Percentiles rank a stretch among this genome's conserved stretches.
phyloP scores from a whole-genome alignment of 2,329 filamentous ascomycete species.

The Clathrospora elynae region DNA sequence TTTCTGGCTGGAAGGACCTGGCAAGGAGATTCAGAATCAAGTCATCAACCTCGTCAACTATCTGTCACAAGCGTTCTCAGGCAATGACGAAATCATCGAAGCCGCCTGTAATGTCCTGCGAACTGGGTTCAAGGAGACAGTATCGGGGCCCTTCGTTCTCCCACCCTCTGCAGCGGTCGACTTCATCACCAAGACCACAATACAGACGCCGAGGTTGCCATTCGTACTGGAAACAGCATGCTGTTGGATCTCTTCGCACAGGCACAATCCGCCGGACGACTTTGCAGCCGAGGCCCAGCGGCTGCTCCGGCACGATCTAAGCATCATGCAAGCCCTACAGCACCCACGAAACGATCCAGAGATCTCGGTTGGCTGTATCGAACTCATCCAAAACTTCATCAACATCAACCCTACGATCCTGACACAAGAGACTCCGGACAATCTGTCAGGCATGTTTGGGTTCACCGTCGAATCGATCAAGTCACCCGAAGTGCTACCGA shows the following conservation, averaged over 20 bases:
- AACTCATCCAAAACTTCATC: slow-evolving; percentile 70
- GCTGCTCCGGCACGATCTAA: slow-evolving; percentile 64
- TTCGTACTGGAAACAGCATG: slow-evolving; percentile 73
- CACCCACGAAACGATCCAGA: slow-evolving; percentile 70
- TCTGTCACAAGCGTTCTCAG: slow-evolving; percentile 60
- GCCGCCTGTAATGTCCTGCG: slow-evolving; percentile 72
- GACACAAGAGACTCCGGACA: slow-evolving; percentile 62
- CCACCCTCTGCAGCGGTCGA: slow-evolving; percentile 67
- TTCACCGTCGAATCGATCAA: slow-evolving; percentile 73
- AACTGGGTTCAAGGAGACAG: slow-evolving; percentile 74
- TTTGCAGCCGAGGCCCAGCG: slow-evolving; percentile 37
- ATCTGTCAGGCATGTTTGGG: slow-evolving; percentile 69
- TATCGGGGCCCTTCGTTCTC: slow-evolving; percentile 78
- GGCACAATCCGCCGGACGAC: slow-evolving; percentile 51
- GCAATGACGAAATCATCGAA: slow-evolving; percentile 71
- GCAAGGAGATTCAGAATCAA: slow-evolving; percentile 57
- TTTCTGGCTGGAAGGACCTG: slow-evolving; percentile 58
- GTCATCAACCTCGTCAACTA: slow-evolving; percentile 59
- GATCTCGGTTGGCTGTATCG: slow-evolving; percentile 73
- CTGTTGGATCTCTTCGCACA: slow-evolving; percentile 61
- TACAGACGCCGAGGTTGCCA: slow-evolving; percentile 69
- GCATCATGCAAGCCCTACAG: slow-evolving; percentile 66
- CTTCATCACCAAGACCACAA: slow-evolving; percentile 65
- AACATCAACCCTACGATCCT: slow-evolving; percentile 66
- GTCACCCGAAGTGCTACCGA: slow-evolving; percentile 74